Evolutionary conservation across 1,284 basidiomycete species (phyloP).

Genomic region (Moesziomyces globuligerus): DNA sequence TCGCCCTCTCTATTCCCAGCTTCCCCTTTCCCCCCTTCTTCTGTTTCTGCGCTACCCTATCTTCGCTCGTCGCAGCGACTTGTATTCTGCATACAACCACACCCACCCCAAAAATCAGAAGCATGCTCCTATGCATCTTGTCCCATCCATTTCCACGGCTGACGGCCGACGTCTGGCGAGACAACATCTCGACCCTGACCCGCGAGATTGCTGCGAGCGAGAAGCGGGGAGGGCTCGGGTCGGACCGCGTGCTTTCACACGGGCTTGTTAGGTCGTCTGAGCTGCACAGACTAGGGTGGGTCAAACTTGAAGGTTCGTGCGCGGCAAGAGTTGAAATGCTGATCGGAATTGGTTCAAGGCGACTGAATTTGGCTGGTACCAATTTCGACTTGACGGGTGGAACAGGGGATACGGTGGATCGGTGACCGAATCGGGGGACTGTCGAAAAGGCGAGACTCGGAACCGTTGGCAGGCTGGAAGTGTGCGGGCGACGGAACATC

Average conservation of each 20-base stretch:
- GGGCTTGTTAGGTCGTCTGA: neutral
- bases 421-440: conserved; percentile 11
- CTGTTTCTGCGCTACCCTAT: conserved; percentile 8
- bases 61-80: conserved; percentile 8
- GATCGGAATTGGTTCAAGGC: conserved; percentile 3
- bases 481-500: conserved; percentile 6
- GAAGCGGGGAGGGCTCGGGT: no score
- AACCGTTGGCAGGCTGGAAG: conserved; percentile 13
- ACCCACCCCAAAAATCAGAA: conserved; percentile 33
- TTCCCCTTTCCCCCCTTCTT: conserved; percentile 25
- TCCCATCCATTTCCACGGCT: conserved; percentile 13
- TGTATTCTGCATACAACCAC: conserved; percentile 42
- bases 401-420: neutral
- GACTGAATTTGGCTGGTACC: neutral
- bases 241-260: no score
- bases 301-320: neutral
- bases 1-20: conserved; percentile 47
- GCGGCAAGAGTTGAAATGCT: neutral
- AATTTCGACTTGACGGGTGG: neutral
- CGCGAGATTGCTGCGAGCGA: no score
- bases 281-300: no score
- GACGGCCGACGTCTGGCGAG: no score
- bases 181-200: no score
- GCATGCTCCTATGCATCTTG: conserved; percentile 41
- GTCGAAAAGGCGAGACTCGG: conserved; percentile 6